Conservation (phyloP, 73 alveolate genomes). For the Blepharisma japonicum region DNA sequence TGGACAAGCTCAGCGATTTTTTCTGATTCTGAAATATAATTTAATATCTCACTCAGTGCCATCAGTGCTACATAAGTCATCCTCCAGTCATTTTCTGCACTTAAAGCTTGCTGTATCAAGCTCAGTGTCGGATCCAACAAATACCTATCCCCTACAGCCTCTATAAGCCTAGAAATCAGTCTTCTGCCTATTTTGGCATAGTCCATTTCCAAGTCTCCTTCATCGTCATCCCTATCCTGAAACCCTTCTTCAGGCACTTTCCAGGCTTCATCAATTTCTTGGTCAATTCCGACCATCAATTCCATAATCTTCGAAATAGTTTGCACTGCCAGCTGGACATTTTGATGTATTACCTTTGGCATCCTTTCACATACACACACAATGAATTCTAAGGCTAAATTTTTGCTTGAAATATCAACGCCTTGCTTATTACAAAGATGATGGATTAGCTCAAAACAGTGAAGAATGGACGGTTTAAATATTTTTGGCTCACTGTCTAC, state of each 20-base stretch:
- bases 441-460: conserved; percentile 26
- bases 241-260: conserved; percentile 84
- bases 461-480: conserved; percentile 42
- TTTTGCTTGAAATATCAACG: conserved; percentile 57
- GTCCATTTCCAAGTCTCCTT: background rate
- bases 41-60: conserved; percentile 61
- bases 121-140: background rate
- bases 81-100: conserved; percentile 59
- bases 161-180: background rate
- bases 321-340: conserved; percentile 48
- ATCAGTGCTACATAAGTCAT: conserved; percentile 57
- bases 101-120: conserved; percentile 8
- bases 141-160: background rate
- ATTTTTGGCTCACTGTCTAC: conserved; percentile 68
- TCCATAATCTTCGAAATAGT: conserved; percentile 67
- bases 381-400: conserved; percentile 71
- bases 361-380: conserved; percentile 67
- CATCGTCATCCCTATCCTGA: conserved; percentile 28
- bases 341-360: conserved; percentile 66
- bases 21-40: conserved; percentile 47
- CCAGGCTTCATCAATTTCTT: conserved; percentile 75
- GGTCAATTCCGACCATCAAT: conserved; percentile 76
- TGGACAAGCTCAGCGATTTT: conserved; percentile 58
- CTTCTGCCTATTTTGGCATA: background rate
- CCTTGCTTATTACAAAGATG: conserved; percentile 40